Evolutionary conservation across 805 yeast genomes (phyloP).

Genomic region (Ogataea salicorniae): DNA sequence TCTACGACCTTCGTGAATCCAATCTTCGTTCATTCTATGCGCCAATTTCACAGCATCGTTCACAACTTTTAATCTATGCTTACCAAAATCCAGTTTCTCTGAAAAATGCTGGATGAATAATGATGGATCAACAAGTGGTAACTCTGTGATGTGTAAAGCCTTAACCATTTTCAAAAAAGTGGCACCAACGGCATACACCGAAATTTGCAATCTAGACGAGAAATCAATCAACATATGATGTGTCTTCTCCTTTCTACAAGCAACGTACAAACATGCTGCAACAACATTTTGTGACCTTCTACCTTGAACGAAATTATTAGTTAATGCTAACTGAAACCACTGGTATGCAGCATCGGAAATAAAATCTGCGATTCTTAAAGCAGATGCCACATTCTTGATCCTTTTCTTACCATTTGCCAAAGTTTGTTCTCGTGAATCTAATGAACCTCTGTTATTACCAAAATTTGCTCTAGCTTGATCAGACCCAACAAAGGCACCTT

Average conservation of each 20-base stretch:
- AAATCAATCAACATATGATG: constrained; percentile 96
- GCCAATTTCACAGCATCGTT: constrained; percentile 85
- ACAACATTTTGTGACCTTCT: constrained; percentile 91
- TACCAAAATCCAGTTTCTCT: constrained; percentile 78
- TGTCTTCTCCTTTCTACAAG: constrained; percentile 87
- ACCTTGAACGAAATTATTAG: constrained; percentile 94
- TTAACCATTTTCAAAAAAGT: constrained; percentile 93
- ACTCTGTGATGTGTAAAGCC: constrained; percentile 62
- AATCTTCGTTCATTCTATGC: constrained; percentile 86
- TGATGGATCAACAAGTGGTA: constrained; percentile 93
- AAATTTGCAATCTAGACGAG: constrained; percentile 81
- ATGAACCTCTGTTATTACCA: constrained; percentile 65
- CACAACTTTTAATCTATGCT: constrained; percentile 65
- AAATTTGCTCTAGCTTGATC: constrained; percentile 75
- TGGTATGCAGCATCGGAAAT: constrained; percentile 82
- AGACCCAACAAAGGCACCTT: constrained; percentile 87
- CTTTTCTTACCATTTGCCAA: constrained; percentile 76
- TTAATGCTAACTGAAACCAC: constrained; percentile 84
- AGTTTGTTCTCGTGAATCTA: constrained; percentile 88
- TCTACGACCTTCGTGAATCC: constrained; percentile 95
- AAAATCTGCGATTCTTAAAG: constrained; percentile 75
- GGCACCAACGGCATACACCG: constrained; percentile 93
- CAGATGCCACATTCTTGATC: constrained; percentile 73
- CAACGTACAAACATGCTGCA: constrained; percentile 90
- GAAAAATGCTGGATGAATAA: constrained; percentile 92